Percentiles rank a stretch among this genome's conserved stretches.
Evolutionary conservation across 805 yeast species (phyloP).

Genomic region (Starmerella roubikii): DNA sequence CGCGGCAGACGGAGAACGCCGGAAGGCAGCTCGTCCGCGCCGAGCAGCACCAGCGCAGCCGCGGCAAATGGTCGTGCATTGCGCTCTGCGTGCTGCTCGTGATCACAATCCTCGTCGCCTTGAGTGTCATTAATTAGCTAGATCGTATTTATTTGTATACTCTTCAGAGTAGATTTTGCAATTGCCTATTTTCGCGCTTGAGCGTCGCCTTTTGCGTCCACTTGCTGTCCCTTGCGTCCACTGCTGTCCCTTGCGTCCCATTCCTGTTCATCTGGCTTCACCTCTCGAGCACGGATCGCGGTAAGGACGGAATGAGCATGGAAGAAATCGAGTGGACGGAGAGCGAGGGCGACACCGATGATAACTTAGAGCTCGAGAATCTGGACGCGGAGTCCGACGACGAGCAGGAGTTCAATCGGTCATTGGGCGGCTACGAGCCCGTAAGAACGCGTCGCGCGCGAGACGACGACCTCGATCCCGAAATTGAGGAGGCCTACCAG

Average conservation of each 20-base stretch:
- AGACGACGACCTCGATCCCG: slow-evolving; percentile 20
- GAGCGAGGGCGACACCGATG: slow-evolving; percentile 18
- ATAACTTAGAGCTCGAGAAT: slow-evolving; percentile 10
- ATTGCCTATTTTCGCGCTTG: too few species aligned
- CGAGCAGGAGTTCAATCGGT: slow-evolving; percentile 7
- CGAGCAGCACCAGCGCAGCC: slow-evolving; percentile 54
- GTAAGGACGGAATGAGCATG: slow-evolving; percentile 7
- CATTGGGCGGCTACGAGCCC: background rate
- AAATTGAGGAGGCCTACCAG: slow-evolving; percentile 17
- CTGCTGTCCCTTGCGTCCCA: too few species aligned
- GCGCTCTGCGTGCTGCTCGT: slow-evolving; percentile 47
- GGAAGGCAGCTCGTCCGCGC: slow-evolving; percentile 59
- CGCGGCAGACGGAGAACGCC: slow-evolving; percentile 55
- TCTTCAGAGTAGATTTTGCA: too few species aligned
- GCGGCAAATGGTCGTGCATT: slow-evolving; percentile 63
- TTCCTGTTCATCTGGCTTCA: too few species aligned
- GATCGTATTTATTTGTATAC: background rate
- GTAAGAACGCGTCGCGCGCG: slow-evolving; percentile 11
- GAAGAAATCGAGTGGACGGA: slow-evolving; percentile 19
- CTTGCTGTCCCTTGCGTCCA: background rate
- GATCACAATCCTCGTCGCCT: slow-evolving; percentile 38
- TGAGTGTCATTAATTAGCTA: slow-evolving; percentile 7
- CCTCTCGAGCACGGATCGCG: background rate
- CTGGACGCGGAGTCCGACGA: slow-evolving; percentile 11
- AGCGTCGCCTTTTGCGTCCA: too few species aligned